These are phyloP conservation scores for Aureobasidium sp. DNA, from an alignment of 2,329 filamentous ascomycete species.

Conservation along the genomic window DNA sequence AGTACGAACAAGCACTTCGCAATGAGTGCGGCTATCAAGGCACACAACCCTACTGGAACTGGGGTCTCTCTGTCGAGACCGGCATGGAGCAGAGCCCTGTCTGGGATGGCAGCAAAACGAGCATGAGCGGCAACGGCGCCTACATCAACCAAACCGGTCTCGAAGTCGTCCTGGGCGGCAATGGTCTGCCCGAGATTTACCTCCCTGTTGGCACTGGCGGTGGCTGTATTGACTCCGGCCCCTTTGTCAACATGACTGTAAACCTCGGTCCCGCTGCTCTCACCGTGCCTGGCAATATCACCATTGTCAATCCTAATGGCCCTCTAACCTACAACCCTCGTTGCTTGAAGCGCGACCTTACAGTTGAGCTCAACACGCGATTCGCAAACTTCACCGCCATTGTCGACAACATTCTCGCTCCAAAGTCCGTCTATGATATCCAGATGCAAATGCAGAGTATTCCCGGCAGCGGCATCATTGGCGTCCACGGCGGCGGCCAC, in stretches of 20 bases:
- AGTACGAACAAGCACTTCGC: slow-evolving; percentile 32
- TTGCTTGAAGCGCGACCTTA: slow-evolving; percentile 18
- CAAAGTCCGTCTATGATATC: slow-evolving; percentile 12
- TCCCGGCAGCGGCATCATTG: slow-evolving; percentile 18
- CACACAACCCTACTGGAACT: slow-evolving; percentile 45
- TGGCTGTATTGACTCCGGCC: slow-evolving; percentile 45
- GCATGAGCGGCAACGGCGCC: slow-evolving; percentile 21
- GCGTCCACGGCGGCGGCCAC: slow-evolving; percentile 39
- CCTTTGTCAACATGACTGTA: slow-evolving; percentile 30
- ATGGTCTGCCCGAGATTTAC: slow-evolving; percentile 24
- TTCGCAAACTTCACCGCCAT: slow-evolving; percentile 16
- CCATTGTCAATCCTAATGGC: slow-evolving; percentile 10
- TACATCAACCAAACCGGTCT: slow-evolving; percentile 13
- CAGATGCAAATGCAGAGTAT: slow-evolving; percentile 18
- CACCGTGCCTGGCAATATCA: slow-evolving; percentile 2
- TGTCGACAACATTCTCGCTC: slow-evolving; percentile 8
- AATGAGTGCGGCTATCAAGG: slow-evolving; percentile 36
- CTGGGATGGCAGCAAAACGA: slow-evolving; percentile 47
- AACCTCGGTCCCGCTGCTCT: slow-evolving; percentile 17
- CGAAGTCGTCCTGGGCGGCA: slow-evolving; percentile 4
- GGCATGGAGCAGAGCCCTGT: slow-evolving; percentile 40
- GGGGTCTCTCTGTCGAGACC: slow-evolving; percentile 36
- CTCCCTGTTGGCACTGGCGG: slow-evolving; percentile 42
- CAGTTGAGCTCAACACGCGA: slow-evolving; percentile 4
- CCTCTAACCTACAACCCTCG: slow-evolving; percentile 19